Conservation (phyloP, 768 basidiomycete species). For the Boletus reticulatus region DNA sequence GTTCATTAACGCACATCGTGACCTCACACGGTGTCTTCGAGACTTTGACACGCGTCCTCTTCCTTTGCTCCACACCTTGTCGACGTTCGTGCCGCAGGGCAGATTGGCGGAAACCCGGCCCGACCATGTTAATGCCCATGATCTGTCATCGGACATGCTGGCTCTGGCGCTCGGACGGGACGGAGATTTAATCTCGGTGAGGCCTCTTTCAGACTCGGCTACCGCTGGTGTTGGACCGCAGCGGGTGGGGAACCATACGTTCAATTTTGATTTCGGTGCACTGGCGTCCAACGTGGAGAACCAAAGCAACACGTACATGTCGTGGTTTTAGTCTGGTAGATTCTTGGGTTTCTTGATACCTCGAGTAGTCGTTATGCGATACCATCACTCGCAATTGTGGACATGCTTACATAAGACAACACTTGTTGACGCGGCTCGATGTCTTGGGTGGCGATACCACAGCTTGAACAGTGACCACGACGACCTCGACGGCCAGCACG, state of each 20-base stretch:
- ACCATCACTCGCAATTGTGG: not conserved
- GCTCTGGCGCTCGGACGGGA: conserved; percentile 29
- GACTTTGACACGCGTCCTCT: conserved; percentile 20
- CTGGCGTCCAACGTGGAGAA: conserved; percentile 53
- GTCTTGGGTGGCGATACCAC: conserved; percentile 9
- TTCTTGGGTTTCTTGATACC: conserved; percentile 22
- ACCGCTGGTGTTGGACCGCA: conserved; percentile 26
- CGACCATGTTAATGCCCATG: conserved; percentile 21
- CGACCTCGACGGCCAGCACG: conserved; percentile 11
- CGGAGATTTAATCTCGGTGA: conserved; percentile 24
- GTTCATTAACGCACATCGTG: conserved; percentile 24
- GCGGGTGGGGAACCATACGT: conserved; percentile 51
- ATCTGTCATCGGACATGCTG: conserved; percentile 34
- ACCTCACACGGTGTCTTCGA: conserved; percentile 24
- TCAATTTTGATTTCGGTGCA: conserved; percentile 64
- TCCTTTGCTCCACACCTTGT: conserved; percentile 21
- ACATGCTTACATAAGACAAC: conserved; percentile 27
- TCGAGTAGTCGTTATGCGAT: conserved; percentile 3
- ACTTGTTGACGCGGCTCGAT: conserved; percentile 19
- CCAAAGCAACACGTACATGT: conserved; percentile 59
- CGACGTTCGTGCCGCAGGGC: conserved; percentile 23
- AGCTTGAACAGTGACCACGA: conserved; percentile 19
- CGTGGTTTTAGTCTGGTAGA: conserved; percentile 50
- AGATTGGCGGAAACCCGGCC: conserved; percentile 12
- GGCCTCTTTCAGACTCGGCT: conserved; percentile 16